Evolutionary conservation across 2,329 filamentous ascomycete species (phyloP), one percentile per base, ranked within the genome.

Genomic region (Hypoxylon sp.): DNA sequence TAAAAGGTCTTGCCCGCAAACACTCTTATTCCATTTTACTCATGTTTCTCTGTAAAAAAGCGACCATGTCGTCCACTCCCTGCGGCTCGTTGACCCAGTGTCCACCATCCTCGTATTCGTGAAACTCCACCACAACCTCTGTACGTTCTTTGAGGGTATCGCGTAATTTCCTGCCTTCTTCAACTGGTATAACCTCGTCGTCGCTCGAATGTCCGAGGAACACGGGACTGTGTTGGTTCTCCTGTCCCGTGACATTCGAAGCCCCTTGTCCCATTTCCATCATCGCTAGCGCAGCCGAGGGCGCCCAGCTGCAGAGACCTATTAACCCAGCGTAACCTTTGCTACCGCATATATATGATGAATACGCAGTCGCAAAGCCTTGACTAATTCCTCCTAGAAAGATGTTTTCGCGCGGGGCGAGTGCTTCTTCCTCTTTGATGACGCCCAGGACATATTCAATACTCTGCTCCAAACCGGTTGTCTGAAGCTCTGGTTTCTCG

Each of bases 301-400:
- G 75, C 60, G 75, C 63, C 78, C 77, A 78, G 68, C 74, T 75
- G 50, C 71, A 76, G 3, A 77, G 65, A 6, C 77, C 77, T 11
- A 77, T 61, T 29, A 79, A 68, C 0, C 76, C 76, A 4, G 71
- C 77, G 13, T 77, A 68, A 2, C 31, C 48, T 2, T 57, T 58
- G 5, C 50, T 21, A 2, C 59, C 31, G 5, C 54, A 47, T 2
- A 74, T 27, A 32, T 70, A 72, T 8, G 67, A 48, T 6, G 73
- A 65, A 13, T 75, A 51, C 0, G 69, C 67, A 8, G 73, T 74
- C 11, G 74, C 75, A 44, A 78, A 79, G 3, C 78, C 78, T 61
- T 79, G 75, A 31, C 77, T 78, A 35, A 79, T 79, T 2, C 76
- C 76, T 6, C 67, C 73, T 1, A 79, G 61, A n/a, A 77, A 77